These are phyloP conservation scores for Acidomyces sp. DNA, from an alignment of 495 filamentous ascomycete species.

Conservation along the genomic window DNA sequence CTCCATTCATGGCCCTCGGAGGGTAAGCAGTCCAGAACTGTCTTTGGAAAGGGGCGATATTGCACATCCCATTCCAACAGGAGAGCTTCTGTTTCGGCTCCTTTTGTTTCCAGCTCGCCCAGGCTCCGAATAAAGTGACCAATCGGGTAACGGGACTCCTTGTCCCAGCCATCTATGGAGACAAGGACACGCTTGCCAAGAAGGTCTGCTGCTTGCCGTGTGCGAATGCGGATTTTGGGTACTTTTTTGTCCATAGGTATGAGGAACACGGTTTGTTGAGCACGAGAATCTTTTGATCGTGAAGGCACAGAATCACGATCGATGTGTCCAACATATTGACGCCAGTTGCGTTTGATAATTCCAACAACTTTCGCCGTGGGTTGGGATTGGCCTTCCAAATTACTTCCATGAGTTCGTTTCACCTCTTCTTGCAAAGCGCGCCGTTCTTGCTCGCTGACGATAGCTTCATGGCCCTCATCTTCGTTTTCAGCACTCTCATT, in stretches of 20 bases:
- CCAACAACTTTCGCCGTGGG: constrained; percentile 91
- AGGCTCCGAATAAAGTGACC: constrained; percentile 90
- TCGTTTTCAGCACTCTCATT: constrained; percentile 85
- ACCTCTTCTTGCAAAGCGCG: constrained; percentile 81
- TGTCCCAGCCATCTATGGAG: constrained; percentile 89
- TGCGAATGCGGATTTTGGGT: constrained; percentile 86
- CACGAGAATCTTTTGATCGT: constrained; percentile 54
- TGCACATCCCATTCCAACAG: constrained; percentile 94
- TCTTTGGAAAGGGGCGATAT: constrained; percentile 92
- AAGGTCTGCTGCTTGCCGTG: constrained; percentile 74
- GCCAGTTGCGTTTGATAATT: constrained; percentile 87
- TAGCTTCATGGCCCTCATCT: constrained; percentile 45
- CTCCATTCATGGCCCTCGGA: constrained; percentile 87
- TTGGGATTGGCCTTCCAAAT: constrained; percentile 63
- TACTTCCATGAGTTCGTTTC: constrained; percentile 67
- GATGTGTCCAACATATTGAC: constrained; percentile 92
- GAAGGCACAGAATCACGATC: constrained; percentile 72
- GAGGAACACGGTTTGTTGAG: constrained; percentile 84
- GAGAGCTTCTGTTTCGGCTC: constrained; percentile 88
- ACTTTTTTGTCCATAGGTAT: constrained; percentile 96
- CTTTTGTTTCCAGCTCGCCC: constrained; percentile 87
- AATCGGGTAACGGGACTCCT: constrained; percentile 78
- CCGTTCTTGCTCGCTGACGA: constrained; percentile 75
- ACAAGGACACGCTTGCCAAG: constrained; percentile 88
- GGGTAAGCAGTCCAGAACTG: constrained; percentile 85